phyloP scores from a whole-genome alignment of 306 rosid species.

The Carpinus fangiana region DNA sequence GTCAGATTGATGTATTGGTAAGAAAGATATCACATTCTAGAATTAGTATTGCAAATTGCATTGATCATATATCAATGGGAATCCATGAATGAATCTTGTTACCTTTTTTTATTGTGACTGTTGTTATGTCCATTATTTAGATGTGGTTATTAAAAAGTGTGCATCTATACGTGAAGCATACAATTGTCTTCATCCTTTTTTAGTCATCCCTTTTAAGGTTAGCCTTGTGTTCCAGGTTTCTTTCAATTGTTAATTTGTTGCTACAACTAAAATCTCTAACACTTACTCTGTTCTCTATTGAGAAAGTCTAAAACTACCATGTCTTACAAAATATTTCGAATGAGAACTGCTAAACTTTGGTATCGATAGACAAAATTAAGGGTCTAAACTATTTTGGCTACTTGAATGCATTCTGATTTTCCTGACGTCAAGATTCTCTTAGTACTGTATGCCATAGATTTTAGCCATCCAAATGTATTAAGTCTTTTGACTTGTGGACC shows the following conservation, averaged over 20 bases:
- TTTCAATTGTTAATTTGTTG: constrained; percentile 12
- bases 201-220: background rate
- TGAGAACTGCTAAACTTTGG: background rate
- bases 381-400: background rate
- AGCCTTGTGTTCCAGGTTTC: constrained; percentile 2
- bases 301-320: background rate
- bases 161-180: background rate
- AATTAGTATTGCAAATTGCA: background rate
- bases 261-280: constrained; percentile 3
- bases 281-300: background rate
- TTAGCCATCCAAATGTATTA: background rate
- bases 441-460: background rate
- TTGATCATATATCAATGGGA: constrained; percentile 6
- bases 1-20: background rate
- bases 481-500: background rate
- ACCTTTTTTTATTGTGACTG: background rate
- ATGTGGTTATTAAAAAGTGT: background rate
- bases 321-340: background rate
- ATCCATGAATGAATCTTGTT: background rate
- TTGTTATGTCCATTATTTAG: background rate
- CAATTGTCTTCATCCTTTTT: background rate
- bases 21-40: background rate
- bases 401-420: background rate
- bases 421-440: background rate
- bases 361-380: background rate